phyloP scores from a whole-genome alignment of 2,329 filamentous ascomycete genomes.

The Pseudogymnoascus sp. region DNA sequence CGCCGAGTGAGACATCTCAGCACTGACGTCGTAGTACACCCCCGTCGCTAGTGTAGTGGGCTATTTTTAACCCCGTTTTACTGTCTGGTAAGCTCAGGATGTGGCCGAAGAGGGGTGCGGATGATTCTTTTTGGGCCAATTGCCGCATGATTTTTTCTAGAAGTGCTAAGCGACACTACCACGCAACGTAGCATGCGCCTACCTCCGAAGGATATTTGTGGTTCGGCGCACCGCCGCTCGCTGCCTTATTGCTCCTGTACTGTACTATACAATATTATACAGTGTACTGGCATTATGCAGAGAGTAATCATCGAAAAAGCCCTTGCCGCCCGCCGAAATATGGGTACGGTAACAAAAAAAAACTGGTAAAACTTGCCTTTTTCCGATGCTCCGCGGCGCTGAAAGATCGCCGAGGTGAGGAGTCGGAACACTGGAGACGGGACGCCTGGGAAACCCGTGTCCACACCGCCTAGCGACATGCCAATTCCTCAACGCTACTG shows the following conservation, averaged over 20 bases:
- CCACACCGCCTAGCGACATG: neutral
- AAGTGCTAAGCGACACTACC: neutral
- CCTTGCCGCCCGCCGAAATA: neutral
- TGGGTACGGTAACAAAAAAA: neutral
- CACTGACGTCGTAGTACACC: neutral
- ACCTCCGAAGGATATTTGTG: neutral
- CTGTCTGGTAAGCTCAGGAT: neutral
- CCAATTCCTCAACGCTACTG: neutral
- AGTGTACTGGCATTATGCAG: neutral
- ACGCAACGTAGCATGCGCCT: slow-evolving; percentile 2
- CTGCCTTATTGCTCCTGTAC: neutral
- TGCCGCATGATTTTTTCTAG: neutral
- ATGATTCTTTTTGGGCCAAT: neutral
- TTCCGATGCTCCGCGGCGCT: neutral
- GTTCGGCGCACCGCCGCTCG: neutral
- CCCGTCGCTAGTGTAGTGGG: neutral
- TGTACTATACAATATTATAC: neutral
- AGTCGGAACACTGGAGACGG: neutral
- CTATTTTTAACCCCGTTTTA: slow-evolving; percentile 5
- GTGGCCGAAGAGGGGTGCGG: neutral
- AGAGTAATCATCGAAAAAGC: neutral
- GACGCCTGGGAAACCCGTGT: neutral
- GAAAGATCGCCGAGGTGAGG: neutral
- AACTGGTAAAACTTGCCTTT: neutral
- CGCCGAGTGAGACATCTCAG: neutral